Percentiles rank a stretch among this genome's conserved stretches.
Evolutionary conservation across 2,329 filamentous ascomycete genomes (phyloP).

Genomic region (Ophiocordyceps unilateralis): DNA sequence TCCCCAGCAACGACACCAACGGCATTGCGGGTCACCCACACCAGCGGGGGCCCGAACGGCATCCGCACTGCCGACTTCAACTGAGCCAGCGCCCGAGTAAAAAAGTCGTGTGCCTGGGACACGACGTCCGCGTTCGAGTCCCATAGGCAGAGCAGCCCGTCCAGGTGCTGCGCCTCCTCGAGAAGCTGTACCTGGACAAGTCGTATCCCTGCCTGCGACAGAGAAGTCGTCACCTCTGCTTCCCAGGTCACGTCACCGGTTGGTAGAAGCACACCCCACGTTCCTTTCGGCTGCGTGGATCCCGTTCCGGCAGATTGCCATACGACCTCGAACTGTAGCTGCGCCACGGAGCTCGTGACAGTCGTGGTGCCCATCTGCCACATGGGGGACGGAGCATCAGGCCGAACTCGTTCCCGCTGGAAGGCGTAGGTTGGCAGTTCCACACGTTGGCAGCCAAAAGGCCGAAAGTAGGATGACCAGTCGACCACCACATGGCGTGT

Average conservation of each 20-base stretch:
- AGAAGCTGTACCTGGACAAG: constrained; percentile 2
- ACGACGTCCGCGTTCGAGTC: constrained; percentile 1
- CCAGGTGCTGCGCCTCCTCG: constrained; percentile 1
- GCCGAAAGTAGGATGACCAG: constrained; percentile 13
- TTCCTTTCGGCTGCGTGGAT: not conserved
- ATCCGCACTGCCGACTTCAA: not conserved
- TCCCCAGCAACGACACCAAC: constrained; percentile 2
- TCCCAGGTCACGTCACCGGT: not conserved
- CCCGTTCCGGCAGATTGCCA: not conserved
- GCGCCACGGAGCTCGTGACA: too few species aligned
- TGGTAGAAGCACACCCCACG: constrained; percentile 2
- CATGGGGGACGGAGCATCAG: too few species aligned
- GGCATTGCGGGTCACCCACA: constrained; percentile 3
- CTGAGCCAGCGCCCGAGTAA: not conserved
- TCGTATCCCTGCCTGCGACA: not conserved
- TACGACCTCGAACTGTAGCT: too few species aligned
- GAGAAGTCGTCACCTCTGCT: not conserved
- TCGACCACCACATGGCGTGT: constrained; percentile 9
- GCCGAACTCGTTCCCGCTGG: constrained; percentile 5
- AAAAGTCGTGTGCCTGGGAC: not conserved
- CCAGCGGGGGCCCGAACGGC: not conserved
- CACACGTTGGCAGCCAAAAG: constrained; percentile 10
- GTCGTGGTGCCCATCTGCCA: too few species aligned
- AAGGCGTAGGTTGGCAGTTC: constrained; percentile 15
- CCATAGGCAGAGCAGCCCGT: constrained; percentile 4